Conservation (phyloP, 768 basidiomycete species). For the Termitomyces sp. region DNA sequence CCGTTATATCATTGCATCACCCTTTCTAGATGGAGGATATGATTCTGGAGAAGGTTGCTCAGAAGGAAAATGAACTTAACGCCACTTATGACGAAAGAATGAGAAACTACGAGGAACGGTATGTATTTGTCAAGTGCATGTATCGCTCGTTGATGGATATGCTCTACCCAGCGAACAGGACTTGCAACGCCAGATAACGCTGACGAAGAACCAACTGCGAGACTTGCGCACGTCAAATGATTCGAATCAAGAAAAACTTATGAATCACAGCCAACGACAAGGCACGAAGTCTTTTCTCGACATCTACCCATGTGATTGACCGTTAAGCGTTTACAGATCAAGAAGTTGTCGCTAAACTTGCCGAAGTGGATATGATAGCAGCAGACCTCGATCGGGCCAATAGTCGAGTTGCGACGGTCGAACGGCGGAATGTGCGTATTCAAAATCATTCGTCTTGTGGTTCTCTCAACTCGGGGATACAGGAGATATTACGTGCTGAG, state of each 20-base stretch:
- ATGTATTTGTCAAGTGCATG: conserved; percentile 16
- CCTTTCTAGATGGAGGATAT: conserved; percentile 84
- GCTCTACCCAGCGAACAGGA: conserved; percentile 72
- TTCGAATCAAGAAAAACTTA: conserved; percentile 84
- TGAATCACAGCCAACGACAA: conserved; percentile 88
- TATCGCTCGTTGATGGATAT: neutral
- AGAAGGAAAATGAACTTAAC: conserved; percentile 95
- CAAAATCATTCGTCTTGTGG: neutral
- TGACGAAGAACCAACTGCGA: conserved; percentile 82
- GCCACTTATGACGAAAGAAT: conserved; percentile 96
- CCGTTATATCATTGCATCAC: neutral
- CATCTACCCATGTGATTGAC: neutral
- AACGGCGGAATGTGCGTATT: conserved; percentile 77
- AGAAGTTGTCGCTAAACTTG: conserved; percentile 83
- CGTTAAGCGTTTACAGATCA: conserved; percentile 51
- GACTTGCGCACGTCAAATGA: conserved; percentile 91
- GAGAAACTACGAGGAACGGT: conserved; percentile 96
- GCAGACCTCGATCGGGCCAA: conserved; percentile 96
- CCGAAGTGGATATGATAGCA: conserved; percentile 92
- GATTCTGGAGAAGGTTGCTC: conserved; percentile 81
- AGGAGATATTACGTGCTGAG: conserved; percentile 95
- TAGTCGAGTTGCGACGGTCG: conserved; percentile 85
- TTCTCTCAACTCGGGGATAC: conserved; percentile 1
- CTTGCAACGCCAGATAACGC: conserved; percentile 83
- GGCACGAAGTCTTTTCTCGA: conserved; percentile 35